phyloP scores from a whole-genome alignment of 306 rosid genomes.

The Pyrus communis region DNA sequence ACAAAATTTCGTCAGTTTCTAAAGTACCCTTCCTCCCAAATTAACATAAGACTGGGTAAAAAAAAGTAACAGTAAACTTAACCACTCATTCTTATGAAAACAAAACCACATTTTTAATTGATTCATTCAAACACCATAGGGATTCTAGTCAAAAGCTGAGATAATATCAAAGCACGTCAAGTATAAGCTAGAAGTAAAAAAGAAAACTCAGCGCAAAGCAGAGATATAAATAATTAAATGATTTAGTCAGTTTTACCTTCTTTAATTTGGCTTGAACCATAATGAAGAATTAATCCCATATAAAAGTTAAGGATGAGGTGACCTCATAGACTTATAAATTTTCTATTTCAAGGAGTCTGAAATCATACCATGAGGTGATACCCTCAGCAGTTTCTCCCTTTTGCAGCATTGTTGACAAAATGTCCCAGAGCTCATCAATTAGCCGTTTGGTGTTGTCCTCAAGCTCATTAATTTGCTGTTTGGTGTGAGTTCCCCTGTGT shows the following conservation, averaged over 20 bases:
- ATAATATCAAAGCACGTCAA: neutral
- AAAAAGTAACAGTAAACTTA: neutral
- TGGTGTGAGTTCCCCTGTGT: constrained; percentile 36
- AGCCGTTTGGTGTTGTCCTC: constrained; percentile 27
- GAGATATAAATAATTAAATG: neutral
- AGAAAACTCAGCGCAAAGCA: neutral
- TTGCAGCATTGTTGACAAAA: constrained; percentile 44
- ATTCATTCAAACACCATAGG: neutral
- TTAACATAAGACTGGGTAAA: neutral
- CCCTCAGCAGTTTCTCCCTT: constrained; percentile 31
- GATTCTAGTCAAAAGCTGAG: neutral
- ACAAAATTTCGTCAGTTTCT: neutral
- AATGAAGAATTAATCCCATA: neutral
- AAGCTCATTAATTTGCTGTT: constrained; percentile 36
- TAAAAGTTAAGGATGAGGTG: neutral
- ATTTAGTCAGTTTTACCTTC: neutral
- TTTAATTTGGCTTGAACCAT: neutral
- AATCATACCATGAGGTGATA: constrained; percentile 34
- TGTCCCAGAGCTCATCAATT: constrained; percentile 45
- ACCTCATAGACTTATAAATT: neutral
- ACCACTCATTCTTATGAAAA: neutral
- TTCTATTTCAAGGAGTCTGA: constrained; percentile 8
- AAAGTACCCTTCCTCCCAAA: neutral
- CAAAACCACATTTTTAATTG: neutral
- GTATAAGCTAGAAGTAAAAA: neutral